These are phyloP conservation scores for Fraxinus angustifolia DNA, from an alignment of 305 asterid genomes.

Conservation along the genomic window DNA sequence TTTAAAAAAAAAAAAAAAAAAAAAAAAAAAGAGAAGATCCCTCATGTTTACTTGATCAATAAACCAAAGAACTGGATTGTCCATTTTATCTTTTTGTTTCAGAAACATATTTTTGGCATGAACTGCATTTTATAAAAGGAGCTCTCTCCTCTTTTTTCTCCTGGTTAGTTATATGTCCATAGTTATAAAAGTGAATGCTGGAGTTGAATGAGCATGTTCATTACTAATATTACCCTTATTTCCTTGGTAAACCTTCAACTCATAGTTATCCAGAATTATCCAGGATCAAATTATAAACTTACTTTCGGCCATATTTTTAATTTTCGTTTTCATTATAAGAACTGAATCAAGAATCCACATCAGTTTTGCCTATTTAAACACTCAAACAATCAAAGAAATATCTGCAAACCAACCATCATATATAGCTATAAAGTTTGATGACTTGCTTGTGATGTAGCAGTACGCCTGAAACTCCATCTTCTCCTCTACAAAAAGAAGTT, in stretches of 20 bases:
- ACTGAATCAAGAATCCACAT: slow-evolving; percentile 7
- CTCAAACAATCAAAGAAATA: slow-evolving; percentile 23
- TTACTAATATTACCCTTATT: not conserved
- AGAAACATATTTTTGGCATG: not conserved
- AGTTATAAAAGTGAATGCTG: not conserved
- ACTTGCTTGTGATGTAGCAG: slow-evolving; percentile 99
- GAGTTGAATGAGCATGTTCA: not conserved
- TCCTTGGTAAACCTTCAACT: not conserved
- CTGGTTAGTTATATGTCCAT: not conserved
- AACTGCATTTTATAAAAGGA: not conserved
- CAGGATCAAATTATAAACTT: not conserved
- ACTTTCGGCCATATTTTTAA: not conserved
- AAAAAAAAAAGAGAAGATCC: not conserved
- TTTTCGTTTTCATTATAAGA: slow-evolving; percentile 13
- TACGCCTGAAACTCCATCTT: slow-evolving; percentile 98
- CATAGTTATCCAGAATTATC: not conserved
- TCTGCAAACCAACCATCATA: slow-evolving; percentile 54
- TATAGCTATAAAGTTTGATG: slow-evolving; percentile 55
- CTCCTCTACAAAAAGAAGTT: slow-evolving; percentile 49
- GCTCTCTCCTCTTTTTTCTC: not conserved
- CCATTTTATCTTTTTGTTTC: not conserved
- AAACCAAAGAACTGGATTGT: not conserved
- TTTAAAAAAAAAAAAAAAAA: not conserved
- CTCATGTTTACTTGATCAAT: not conserved
- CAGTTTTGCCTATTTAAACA: slow-evolving; percentile 20